phyloP scores from a whole-genome alignment of 2,329 filamentous ascomycete species.

The Cordyceps tenuipes region DNA sequence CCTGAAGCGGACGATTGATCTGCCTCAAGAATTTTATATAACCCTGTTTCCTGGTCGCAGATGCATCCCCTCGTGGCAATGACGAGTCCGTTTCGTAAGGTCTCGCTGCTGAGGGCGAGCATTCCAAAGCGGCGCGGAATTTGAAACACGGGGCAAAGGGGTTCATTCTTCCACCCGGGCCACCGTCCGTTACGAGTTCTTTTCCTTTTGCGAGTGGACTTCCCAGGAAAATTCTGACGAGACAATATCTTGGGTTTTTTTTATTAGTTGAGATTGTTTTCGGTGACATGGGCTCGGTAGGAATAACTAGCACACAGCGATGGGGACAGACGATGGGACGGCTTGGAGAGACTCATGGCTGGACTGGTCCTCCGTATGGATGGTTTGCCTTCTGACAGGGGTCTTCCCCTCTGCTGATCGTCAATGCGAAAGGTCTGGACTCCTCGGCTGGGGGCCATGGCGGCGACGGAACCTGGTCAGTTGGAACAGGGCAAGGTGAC shows the following conservation, averaged over 20 bases:
- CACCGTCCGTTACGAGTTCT: neutral
- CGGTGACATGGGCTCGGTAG: neutral
- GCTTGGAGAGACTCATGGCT: neutral
- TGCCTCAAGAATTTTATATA: neutral
- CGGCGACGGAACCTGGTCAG: neutral
- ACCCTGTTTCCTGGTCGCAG: neutral
- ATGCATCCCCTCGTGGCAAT: conserved; percentile 1
- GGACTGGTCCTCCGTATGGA: no score
- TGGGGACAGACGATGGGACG: neutral
- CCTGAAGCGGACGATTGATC: neutral
- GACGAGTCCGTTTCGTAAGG: neutral
- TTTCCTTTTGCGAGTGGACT: neutral
- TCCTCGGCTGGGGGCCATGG: neutral
- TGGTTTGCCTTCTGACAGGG: neutral
- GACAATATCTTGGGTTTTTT: neutral
- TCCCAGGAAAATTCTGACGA: neutral
- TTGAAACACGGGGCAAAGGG: conserved; percentile 8
- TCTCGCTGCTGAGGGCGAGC: neutral
- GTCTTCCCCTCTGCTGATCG: neutral
- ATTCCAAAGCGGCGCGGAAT: conserved; percentile 3
- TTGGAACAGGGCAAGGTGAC: neutral
- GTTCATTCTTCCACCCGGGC: neutral
- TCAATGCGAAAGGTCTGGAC: conserved; percentile 9
- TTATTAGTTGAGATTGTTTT: neutral
- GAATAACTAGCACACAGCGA: neutral